Conservation (phyloP, 257 asterid species). For the Plantago major region DNA sequence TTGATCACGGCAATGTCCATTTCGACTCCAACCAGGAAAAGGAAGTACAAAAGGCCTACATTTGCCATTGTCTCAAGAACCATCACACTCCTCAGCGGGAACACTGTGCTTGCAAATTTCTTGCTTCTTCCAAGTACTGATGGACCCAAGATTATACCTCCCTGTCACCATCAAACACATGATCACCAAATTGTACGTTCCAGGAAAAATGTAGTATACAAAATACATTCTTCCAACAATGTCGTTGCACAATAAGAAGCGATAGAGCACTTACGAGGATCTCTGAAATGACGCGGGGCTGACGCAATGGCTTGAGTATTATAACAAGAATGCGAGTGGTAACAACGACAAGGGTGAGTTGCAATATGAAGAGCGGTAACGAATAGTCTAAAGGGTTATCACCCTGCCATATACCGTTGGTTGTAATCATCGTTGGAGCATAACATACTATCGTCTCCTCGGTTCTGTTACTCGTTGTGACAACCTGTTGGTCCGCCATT, state of each 20-base stretch:
- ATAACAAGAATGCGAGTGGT: constrained; percentile 72
- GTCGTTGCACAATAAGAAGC: neutral
- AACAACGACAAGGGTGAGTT: constrained; percentile 63
- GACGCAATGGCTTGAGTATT: constrained; percentile 76
- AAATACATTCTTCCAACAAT: neutral
- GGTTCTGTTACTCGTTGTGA: constrained; percentile 18
- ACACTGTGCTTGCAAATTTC: constrained; percentile 45
- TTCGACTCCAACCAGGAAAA: constrained; percentile 85
- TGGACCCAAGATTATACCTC: constrained; percentile 88
- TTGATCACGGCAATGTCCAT: constrained; percentile 83
- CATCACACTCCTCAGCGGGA: constrained; percentile 91
- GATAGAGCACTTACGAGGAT: constrained; percentile 55
- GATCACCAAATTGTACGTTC: neutral
- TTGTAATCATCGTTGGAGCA: constrained; percentile 90
- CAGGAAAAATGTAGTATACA: neutral
- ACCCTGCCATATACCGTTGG: constrained; percentile 92
- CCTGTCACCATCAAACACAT: constrained; percentile 34
- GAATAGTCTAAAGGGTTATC: constrained; percentile 94
- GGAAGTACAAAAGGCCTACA: constrained; percentile 85
- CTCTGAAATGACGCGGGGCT: constrained; percentile 93
- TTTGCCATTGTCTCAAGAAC: constrained; percentile 97
- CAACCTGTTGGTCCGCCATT: constrained; percentile 28
- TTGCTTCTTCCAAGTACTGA: constrained; percentile 63
- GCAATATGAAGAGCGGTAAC: constrained; percentile 81
- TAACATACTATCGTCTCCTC: constrained; percentile 72